Evolutionary conservation across 2,329 filamentous ascomycete genomes (phyloP).

Genomic region (Epichloe gansuensis): DNA sequence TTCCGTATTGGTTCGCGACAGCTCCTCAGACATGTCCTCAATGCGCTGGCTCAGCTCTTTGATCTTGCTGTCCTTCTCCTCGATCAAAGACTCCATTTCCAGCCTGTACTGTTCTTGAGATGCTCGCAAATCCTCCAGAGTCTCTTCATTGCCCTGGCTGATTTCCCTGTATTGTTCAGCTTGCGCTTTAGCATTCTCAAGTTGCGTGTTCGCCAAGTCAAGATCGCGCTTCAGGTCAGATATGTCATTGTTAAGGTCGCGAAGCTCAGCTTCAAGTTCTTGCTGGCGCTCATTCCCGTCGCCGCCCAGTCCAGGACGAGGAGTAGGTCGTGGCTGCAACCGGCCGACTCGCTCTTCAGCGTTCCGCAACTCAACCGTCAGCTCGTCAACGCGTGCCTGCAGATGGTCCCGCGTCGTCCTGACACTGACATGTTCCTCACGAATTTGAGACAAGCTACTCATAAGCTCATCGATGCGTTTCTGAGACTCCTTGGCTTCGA

Average conservation of each 20-base stretch:
- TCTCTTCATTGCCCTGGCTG: conserved; percentile 77
- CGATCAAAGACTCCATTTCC: conserved; percentile 64
- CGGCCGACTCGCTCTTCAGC: conserved; percentile 79
- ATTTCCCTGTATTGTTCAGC: conserved; percentile 82
- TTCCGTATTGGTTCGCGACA: conserved; percentile 71
- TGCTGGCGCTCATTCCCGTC: conserved; percentile 35
- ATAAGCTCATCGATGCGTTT: conserved; percentile 89
- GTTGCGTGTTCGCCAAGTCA: conserved; percentile 65
- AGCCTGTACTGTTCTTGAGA: conserved; percentile 80
- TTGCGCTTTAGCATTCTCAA: conserved; percentile 70
- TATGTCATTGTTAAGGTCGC: conserved; percentile 74
- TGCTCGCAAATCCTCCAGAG: conserved; percentile 64
- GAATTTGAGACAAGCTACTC: conserved; percentile 62
- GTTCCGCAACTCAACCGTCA: conserved; percentile 76
- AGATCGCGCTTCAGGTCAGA: conserved; percentile 80
- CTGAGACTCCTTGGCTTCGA: conserved; percentile 75
- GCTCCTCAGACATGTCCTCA: conserved; percentile 71
- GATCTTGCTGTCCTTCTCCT: conserved; percentile 69
- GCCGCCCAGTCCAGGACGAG: conserved; percentile 37
- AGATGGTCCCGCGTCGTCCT: conserved; percentile 87
- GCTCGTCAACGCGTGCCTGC: conserved; percentile 76
- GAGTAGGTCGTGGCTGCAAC: conserved; percentile 66
- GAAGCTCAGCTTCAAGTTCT: conserved; percentile 47
- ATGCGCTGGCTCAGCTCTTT: conserved; percentile 72
- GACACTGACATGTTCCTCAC: conserved; percentile 73